Evolutionary conservation across 257 asterid species (phyloP), one percentile per base, ranked within the genome.

Genomic region (Nicotiana attenuata): DNA sequence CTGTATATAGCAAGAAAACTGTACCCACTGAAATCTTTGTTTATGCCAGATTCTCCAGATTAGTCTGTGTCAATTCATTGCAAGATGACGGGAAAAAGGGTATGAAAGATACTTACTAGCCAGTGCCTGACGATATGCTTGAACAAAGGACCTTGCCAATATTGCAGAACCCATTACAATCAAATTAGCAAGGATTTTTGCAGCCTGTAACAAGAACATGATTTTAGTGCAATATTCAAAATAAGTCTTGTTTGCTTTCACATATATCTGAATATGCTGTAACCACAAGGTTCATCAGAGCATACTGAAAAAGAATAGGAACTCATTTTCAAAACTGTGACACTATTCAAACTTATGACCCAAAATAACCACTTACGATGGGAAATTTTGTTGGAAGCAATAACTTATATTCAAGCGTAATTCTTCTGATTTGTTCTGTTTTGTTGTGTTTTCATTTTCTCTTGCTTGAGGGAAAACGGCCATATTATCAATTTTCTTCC

Each of bases 121-220:
- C 80, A 92, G 89, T 60, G 96, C 94, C 82, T 92, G 92, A 50
- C 94, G 94, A 89, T 92, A 92, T 61, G 96, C 96, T 85, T 92
- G 94, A 71, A 85, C 89, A 65, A 92, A 85, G 9, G 96, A 89
- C 84, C 94, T 87, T 2, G 85, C 86, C 91, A 92, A 77, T 76
- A 92, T 81, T 47, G 92, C 88, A 64, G 92, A 87, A 73, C 96
- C 96, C 92, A 90, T 65, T 24, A 92, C 61, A 84, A 92, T 76
- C 87, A 92, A 86, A 83, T 92, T 88, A 41, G 94, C 94, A 84
- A 90, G 81, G 88, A 92, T 60, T 82, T 60, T 90, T 33, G 90
- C 88, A 86, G 95, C 96, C 96, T 92, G 86, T 85, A 29, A 45
- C 77, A 69, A 41, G 77, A 69, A 41, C 26, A 69, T 69, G 33